phyloP scores from a whole-genome alignment of 805 yeast species.

The Candida xiaguanensis region DNA sequence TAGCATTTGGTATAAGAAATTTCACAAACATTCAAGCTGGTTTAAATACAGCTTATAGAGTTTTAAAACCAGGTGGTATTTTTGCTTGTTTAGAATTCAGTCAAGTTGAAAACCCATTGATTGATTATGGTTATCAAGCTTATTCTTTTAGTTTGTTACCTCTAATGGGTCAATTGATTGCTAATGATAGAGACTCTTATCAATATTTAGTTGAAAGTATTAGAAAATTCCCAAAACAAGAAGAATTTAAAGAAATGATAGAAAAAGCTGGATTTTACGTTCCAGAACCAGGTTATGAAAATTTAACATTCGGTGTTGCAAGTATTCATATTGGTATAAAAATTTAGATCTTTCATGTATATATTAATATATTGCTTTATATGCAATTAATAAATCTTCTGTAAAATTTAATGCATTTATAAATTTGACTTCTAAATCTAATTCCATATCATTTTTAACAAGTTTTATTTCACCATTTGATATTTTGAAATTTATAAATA shows the following conservation, averaged over 20 bases:
- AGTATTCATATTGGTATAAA: slow-evolving; percentile 95
- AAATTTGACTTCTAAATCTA: slow-evolving; percentile 19
- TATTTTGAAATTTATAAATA: slow-evolving; percentile 22
- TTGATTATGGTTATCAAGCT: slow-evolving; percentile 76
- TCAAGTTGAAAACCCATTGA: slow-evolving; percentile 75
- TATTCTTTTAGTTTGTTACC: slow-evolving; percentile 89
- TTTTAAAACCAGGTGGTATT: slow-evolving; percentile 94
- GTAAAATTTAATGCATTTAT: slow-evolving; percentile 25
- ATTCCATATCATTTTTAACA: slow-evolving; percentile 14
- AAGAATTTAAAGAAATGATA: slow-evolving; percentile 85
- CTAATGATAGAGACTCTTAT: slow-evolving; percentile 93
- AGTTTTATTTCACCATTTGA: slow-evolving; percentile 25
- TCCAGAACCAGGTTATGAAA: slow-evolving; percentile 86
- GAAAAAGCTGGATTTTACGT: slow-evolving; percentile 91
- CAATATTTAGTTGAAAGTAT: slow-evolving; percentile 96
- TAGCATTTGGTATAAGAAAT: slow-evolving; percentile 96
- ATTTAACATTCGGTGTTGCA: slow-evolving; percentile 90
- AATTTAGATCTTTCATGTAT: slow-evolving; percentile 37
- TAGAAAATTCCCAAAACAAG: slow-evolving; percentile 87
- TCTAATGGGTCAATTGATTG: slow-evolving; percentile 91
- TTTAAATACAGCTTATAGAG: slow-evolving; percentile 90
- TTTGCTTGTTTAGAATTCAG: slow-evolving; percentile 95
- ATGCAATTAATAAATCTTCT: slow-evolving; percentile 24
- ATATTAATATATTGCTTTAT: slow-evolving; percentile 7
- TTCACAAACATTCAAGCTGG: slow-evolving; percentile 95